A percentile compares a stretch with the other conserved stretches of the same genome.
Conservation (phyloP, 2,329 filamentous ascomycete species). For the Xylaria sp. region DNA sequence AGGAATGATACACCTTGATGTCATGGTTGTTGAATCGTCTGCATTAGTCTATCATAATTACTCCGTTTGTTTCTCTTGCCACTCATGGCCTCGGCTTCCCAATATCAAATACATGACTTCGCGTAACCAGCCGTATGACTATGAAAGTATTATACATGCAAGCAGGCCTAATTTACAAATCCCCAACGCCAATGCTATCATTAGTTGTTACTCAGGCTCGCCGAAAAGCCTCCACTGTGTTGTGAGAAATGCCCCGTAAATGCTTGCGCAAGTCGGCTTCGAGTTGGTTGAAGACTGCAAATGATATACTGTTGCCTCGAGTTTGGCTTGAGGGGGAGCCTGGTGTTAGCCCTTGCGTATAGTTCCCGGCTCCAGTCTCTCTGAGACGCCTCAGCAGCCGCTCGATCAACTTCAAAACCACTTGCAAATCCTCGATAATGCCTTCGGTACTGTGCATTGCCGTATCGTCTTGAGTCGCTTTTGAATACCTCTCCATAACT, state of each 20-base stretch:
- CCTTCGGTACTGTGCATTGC: conserved; percentile 23
- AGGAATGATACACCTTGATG: not conserved
- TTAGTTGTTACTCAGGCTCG: conserved; percentile 16
- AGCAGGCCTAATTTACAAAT: conserved; percentile 24
- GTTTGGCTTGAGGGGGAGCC: conserved; percentile 1
- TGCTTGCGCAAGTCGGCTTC: conserved; percentile 30
- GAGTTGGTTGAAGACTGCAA: conserved; percentile 30
- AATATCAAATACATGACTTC: conserved; percentile 20
- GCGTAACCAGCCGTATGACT: conserved; percentile 1
- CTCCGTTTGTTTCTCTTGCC: conserved; percentile 5
- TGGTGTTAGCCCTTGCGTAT: conserved; percentile 14
- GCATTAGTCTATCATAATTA: conserved; percentile 20
- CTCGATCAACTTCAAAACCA: conserved; percentile 32
- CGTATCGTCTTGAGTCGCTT: conserved; percentile 22
- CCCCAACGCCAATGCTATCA: conserved; percentile 23
- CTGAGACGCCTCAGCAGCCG: conserved; percentile 29
- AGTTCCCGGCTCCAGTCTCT: conserved; percentile 14
- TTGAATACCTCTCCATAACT: conserved; percentile 31
- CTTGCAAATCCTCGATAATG: conserved; percentile 29
- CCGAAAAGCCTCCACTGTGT: conserved; percentile 26
- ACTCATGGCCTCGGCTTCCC: not conserved
- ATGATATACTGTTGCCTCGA: conserved; percentile 24
- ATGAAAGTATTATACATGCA: conserved; percentile 25
- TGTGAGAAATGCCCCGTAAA: conserved; percentile 28
- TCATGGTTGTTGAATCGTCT: conserved; percentile 10